phyloP scores from a whole-genome alignment of 495 filamentous ascomycete genomes.

The Opeltia flavorubescens region DNA sequence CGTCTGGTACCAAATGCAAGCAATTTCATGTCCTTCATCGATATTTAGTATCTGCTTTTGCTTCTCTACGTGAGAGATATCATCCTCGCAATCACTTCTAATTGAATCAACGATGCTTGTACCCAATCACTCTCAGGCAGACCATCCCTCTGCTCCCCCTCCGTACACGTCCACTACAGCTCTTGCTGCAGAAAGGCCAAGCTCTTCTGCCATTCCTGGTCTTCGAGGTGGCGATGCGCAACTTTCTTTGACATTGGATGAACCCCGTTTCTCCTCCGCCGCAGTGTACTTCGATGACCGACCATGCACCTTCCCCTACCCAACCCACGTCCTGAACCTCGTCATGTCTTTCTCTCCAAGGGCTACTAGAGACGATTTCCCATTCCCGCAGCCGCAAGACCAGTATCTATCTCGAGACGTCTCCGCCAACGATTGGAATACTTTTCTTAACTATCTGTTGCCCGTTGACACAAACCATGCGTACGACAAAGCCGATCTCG shows the following conservation, averaged over 20 bases:
- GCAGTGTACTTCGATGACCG: slow-evolving; percentile 32
- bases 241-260: background rate
- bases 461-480: slow-evolving; percentile 27
- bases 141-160: too few species aligned
- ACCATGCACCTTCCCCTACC: slow-evolving; percentile 11
- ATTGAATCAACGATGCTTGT: too few species aligned
- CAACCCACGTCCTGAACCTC: slow-evolving; percentile 14
- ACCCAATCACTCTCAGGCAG: too few species aligned
- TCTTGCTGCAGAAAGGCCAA: too few species aligned
- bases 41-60: too few species aligned
- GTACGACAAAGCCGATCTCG: slow-evolving; percentile 30
- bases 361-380: slow-evolving; percentile 33
- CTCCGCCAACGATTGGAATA: slow-evolving; percentile 36
- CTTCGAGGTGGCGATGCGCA: slow-evolving; percentile 9
- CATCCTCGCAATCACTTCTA: too few species aligned
- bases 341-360: slow-evolving; percentile 31
- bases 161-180: too few species aligned
- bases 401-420: slow-evolving; percentile 25
- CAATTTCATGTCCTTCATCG: too few species aligned
- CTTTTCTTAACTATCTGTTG: slow-evolving; percentile 34
- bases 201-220: too few species aligned
- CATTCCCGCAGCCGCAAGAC: slow-evolving; percentile 32
- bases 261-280: slow-evolving; percentile 27
- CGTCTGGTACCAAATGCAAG: too few species aligned
- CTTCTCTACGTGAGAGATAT: too few species aligned